phyloP scores from a whole-genome alignment of 306 rosid species.

The Citrullus colocynthis region DNA sequence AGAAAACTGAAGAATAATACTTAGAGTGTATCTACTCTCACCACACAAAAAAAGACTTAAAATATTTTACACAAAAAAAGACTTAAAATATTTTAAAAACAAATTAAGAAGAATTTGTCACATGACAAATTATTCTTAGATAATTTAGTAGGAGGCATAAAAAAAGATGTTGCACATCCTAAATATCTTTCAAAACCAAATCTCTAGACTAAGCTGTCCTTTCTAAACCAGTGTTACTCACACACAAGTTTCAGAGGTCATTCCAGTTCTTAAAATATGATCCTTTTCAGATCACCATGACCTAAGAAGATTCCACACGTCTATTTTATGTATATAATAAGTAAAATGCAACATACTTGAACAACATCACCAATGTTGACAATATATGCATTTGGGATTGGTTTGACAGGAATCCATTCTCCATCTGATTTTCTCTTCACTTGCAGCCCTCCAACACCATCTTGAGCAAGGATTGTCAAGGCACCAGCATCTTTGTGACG shows the following conservation, averaged over 20 bases:
- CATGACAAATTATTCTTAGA: too few relatives aligned
- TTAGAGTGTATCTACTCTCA: too few relatives aligned
- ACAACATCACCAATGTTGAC: conserved; percentile 59
- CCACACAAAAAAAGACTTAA: too few relatives aligned
- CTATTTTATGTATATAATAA: background rate
- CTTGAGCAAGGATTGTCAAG: conserved; percentile 64
- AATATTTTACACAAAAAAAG: too few relatives aligned
- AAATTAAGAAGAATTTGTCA: too few relatives aligned
- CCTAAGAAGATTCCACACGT: background rate
- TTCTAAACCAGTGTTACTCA: background rate
- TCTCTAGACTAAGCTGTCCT: background rate
- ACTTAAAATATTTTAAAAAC: too few relatives aligned
- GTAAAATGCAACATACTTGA: conserved; percentile 36
- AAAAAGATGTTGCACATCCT: too few relatives aligned
- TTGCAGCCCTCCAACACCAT: conserved; percentile 61
- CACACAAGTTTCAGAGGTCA: background rate
- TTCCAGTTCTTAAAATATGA: background rate
- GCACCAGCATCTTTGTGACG: conserved; percentile 74
- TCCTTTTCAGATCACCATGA: background rate
- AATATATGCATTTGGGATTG: conserved; percentile 44
- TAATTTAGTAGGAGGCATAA: too few relatives aligned
- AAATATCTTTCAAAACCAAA: background rate
- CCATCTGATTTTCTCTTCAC: conserved; percentile 47
- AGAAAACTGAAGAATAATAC: too few relatives aligned
- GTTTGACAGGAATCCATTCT: conserved; percentile 60